These are phyloP conservation scores for Albatrellus ellisii DNA, from an alignment of 768 basidiomycete species.

Conservation along the genomic window DNA sequence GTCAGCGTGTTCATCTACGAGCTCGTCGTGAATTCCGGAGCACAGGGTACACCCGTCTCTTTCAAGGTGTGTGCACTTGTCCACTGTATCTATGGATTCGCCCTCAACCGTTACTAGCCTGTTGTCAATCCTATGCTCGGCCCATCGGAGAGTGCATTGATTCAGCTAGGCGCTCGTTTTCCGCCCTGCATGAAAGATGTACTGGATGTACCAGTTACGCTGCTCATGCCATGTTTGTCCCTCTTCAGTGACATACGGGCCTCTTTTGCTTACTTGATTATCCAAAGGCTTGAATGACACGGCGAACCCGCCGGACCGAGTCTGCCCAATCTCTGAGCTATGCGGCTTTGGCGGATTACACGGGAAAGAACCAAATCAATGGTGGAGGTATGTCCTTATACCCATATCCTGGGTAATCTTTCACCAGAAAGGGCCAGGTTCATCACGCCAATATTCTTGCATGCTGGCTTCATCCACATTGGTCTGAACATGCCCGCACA, in stretches of 20 bases:
- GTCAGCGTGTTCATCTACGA: slow-evolving; percentile 72
- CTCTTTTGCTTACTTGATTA: no score
- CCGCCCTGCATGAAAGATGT: slow-evolving; percentile 86
- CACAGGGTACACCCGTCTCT: slow-evolving; percentile 76
- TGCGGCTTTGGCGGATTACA: slow-evolving; percentile 81
- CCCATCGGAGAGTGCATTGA: slow-evolving; percentile 71
- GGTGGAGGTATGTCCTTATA: slow-evolving; percentile 30
- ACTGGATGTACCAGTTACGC: slow-evolving; percentile 36
- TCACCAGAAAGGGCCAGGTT: slow-evolving; percentile 23
- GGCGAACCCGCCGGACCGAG: slow-evolving; percentile 52
- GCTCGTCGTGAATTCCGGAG: slow-evolving; percentile 57
- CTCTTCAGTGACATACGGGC: no score
- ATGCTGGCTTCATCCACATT: slow-evolving; percentile 93
- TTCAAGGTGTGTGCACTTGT: slow-evolving; percentile 45
- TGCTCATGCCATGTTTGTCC: slow-evolving; percentile 40
- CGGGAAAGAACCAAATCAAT: slow-evolving; percentile 35
- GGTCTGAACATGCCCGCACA: slow-evolving; percentile 86
- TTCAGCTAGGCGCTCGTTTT: slow-evolving; percentile 84
- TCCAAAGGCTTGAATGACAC: slow-evolving; percentile 68
- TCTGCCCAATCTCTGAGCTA: slow-evolving; percentile 69
- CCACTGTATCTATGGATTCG: not conserved
- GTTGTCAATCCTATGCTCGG: slow-evolving; percentile 85
- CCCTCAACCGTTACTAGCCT: slow-evolving; percentile 31
- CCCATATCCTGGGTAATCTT: not conserved
- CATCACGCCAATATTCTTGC: slow-evolving; percentile 61